Conservation (phyloP, 2,329 filamentous ascomycete genomes). For the Chaetothyriales sp. region DNA sequence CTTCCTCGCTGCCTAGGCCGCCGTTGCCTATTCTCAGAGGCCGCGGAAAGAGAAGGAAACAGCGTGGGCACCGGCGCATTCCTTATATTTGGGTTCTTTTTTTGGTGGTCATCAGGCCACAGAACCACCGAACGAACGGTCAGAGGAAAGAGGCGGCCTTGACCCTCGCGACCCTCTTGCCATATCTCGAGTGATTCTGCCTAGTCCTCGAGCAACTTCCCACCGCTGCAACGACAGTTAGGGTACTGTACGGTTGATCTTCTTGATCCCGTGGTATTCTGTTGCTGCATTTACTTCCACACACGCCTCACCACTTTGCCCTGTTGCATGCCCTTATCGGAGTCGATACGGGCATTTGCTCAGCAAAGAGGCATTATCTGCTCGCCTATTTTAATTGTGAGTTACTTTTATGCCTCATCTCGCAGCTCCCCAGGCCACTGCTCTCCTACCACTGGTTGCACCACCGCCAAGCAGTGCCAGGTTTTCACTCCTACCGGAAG, state of each 20-base stretch:
- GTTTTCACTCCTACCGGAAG: neutral
- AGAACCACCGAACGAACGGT: conserved; percentile 7
- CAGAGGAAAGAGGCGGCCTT: neutral
- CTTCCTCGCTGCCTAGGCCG: neutral
- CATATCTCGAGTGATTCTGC: neutral
- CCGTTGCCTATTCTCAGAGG: conserved; percentile 6
- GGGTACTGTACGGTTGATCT: conserved; percentile 16
- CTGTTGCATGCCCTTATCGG: neutral
- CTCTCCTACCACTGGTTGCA: neutral
- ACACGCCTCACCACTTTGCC: neutral
- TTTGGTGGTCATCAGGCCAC: conserved; percentile 8
- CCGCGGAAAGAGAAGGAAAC: conserved; percentile 5
- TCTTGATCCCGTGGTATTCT: conserved; percentile 15
- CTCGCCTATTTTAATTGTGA: neutral
- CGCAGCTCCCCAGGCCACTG: neutral
- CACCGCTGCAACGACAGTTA: neutral
- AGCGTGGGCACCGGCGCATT: conserved; percentile 1
- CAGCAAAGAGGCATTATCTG: conserved; percentile 1
- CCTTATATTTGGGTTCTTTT: conserved; percentile 1
- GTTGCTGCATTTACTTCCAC: conserved; percentile 1
- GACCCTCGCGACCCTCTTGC: neutral
- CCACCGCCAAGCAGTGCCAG: neutral
- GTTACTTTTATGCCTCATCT: neutral
- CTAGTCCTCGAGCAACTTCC: no score
- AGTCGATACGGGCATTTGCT: neutral